Evolutionary conservation across 2,329 filamentous ascomycete species (phyloP).

Genomic region (Chaetoscypha palmicola): DNA sequence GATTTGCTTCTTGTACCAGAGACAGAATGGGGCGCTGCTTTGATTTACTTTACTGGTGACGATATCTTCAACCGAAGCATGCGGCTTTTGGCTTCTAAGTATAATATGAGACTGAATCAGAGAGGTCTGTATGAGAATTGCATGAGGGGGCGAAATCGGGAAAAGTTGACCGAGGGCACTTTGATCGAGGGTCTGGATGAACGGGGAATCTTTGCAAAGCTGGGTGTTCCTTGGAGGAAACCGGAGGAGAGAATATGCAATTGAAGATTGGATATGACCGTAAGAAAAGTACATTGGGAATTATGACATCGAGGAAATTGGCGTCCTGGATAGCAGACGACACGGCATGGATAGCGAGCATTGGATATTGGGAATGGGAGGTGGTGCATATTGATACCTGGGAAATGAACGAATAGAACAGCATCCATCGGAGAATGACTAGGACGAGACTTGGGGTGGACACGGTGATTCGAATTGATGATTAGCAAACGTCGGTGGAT

Average conservation of each 20-base stretch:
- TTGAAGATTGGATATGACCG: too few relatives aligned
- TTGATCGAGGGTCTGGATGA: constrained; percentile 71
- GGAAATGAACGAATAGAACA: too few relatives aligned
- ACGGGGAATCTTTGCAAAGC: constrained; percentile 69
- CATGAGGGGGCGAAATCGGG: constrained; percentile 48
- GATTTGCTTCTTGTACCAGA: constrained; percentile 80
- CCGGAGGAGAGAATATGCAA: constrained; percentile 63
- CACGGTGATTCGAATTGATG: too few relatives aligned
- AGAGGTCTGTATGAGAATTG: constrained; percentile 69
- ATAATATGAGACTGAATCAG: constrained; percentile 80
- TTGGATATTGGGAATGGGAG: too few relatives aligned
- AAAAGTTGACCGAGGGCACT: constrained; percentile 59
- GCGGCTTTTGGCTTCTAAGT: constrained; percentile 69
- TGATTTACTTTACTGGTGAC: constrained; percentile 95
- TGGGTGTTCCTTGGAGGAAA: constrained; percentile 80
- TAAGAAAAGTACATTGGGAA: too few relatives aligned
- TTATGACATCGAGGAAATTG: too few relatives aligned
- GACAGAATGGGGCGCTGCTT: constrained; percentile 70
- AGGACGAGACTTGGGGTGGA: too few relatives aligned
- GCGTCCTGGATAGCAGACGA: too few relatives aligned
- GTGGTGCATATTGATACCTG: too few relatives aligned
- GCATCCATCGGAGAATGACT: too few relatives aligned
- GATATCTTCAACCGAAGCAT: constrained; percentile 91
- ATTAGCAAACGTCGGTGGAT: too few relatives aligned
- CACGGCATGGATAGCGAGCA: too few relatives aligned